A percentile compares a stretch with the other conserved stretches of the same genome.
phyloP scores from a whole-genome alignment of 768 basidiomycete genomes.

The Leccinum olivaceopallidum region DNA sequence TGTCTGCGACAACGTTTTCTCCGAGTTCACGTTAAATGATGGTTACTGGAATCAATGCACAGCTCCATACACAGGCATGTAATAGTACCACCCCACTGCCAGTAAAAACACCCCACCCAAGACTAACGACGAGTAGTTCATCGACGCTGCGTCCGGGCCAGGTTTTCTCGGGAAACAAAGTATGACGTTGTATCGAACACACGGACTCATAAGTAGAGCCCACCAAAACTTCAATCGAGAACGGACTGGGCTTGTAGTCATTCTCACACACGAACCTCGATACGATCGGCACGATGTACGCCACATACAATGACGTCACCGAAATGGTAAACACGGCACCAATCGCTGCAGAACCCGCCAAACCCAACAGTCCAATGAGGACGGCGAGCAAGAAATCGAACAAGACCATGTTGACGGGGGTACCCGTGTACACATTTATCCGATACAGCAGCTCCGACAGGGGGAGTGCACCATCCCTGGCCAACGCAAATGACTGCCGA shows the following conservation, averaged over 20 bases:
- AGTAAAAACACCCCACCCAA: constrained; percentile 57
- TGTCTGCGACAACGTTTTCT: not conserved
- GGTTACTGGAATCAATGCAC: constrained; percentile 70
- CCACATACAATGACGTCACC: constrained; percentile 44
- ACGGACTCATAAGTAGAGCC: not conserved
- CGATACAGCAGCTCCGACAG: constrained; percentile 51
- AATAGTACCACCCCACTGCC: constrained; percentile 58
- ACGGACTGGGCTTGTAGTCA: constrained; percentile 45
- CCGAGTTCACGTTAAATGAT: constrained; percentile 41
- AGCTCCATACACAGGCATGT: constrained; percentile 70
- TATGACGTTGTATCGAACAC: constrained; percentile 34
- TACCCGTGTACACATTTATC: constrained; percentile 54
- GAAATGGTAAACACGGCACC: constrained; percentile 54
- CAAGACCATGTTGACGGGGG: constrained; percentile 62
- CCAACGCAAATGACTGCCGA: constrained; percentile 54
- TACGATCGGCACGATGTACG: constrained; percentile 46
- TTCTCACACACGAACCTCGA: constrained; percentile 48
- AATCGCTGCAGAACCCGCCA: constrained; percentile 54
- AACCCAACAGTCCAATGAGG: constrained; percentile 51
- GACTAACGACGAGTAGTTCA: constrained; percentile 78
- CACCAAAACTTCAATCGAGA: constrained; percentile 43
- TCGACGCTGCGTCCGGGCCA: constrained; percentile 41
- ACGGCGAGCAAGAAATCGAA: constrained; percentile 42
- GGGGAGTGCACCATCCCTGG: constrained; percentile 60
- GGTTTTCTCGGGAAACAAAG: constrained; percentile 62